These are phyloP conservation scores for Fusarium avenaceum DNA, from an alignment of 2,329 filamentous ascomycete genomes.

Conservation along the genomic window DNA sequence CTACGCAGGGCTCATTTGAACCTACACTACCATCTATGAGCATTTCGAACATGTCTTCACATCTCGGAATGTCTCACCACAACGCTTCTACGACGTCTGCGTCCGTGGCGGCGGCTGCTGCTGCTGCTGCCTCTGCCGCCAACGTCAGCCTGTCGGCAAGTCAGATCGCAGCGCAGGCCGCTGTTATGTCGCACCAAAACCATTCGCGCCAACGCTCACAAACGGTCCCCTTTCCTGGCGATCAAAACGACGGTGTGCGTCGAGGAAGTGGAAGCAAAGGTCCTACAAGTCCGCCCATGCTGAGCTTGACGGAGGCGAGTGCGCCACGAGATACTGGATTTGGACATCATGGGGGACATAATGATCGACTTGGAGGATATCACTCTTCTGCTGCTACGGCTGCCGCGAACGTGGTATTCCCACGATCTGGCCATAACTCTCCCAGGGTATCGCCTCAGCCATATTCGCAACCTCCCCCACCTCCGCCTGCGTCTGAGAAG, in stretches of 20 bases:
- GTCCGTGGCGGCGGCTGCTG: conserved; percentile 42
- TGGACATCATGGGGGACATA: conserved; percentile 59
- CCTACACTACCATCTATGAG: conserved; percentile 75
- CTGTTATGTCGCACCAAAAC: conserved; percentile 75
- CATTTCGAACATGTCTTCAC: conserved; percentile 67
- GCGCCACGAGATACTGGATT: conserved; percentile 70
- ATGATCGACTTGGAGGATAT: conserved; percentile 69
- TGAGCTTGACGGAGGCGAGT: conserved; percentile 75
- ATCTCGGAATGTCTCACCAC: conserved; percentile 61
- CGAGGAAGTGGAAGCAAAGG: conserved; percentile 61
- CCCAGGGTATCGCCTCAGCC: conserved; percentile 58
- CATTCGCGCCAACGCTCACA: conserved; percentile 76
- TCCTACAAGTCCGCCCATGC: conserved; percentile 71
- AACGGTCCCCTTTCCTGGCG: conserved; percentile 73
- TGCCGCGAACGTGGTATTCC: conserved; percentile 80
- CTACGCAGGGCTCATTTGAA: conserved; percentile 83
- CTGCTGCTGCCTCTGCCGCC: conserved; percentile 57
- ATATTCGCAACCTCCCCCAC: conserved; percentile 56
- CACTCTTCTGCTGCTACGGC: conserved; percentile 76
- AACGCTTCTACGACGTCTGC: conserved; percentile 29
- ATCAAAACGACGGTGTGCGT: conserved; percentile 60
- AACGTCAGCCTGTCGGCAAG: conserved; percentile 69
- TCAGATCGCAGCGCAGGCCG: conserved; percentile 84
- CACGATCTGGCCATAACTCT: conserved; percentile 70
- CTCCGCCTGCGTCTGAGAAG: conserved; percentile 65